Percentiles rank a stretch among this genome's conserved stretches.
Conservation (phyloP, 78 protist species). For the Salpingoeca rosetta region DNA sequence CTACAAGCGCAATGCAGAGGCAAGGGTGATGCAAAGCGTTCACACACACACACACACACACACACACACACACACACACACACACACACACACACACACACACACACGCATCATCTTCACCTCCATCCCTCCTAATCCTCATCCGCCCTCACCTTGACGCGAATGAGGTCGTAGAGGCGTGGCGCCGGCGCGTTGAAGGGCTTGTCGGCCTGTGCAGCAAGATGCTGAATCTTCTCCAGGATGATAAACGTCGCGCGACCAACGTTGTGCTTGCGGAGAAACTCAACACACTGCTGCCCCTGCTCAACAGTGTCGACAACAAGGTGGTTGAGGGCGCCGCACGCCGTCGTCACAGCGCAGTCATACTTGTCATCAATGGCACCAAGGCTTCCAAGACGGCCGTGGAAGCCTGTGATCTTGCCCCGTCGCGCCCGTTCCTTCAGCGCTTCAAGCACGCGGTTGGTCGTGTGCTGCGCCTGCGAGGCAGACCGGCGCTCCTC, state of each 20-base stretch:
- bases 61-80: no score
- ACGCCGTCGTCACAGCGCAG: conserved; percentile 89
- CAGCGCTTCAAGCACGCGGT: conserved; percentile 35
- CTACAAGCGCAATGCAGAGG: no score
- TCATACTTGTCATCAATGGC: conserved; percentile 78
- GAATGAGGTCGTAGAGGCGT: conserved; percentile 53
- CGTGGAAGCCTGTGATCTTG: conserved; percentile 64
- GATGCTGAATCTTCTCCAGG: conserved; percentile 66
- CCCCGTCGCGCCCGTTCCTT: conserved; percentile 25
- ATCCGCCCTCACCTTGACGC: no score
- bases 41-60: no score
- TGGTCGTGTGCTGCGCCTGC: background rate
- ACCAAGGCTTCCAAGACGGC: conserved; percentile 96
- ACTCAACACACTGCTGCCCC: conserved; percentile 48
- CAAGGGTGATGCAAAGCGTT: no score
- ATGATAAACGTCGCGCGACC: conserved; percentile 93
- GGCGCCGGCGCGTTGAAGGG: conserved; percentile 1
- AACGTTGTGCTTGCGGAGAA: conserved; percentile 43
- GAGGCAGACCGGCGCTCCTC: conserved; percentile 22
- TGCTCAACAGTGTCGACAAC: conserved; percentile 80
- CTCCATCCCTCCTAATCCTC: no score
- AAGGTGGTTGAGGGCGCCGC: conserved; percentile 62
- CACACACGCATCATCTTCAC: no score
- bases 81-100: no score
- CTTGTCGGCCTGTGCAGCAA: background rate